phyloP scores from a whole-genome alignment of 257 asterid species.

The Agastache rugosa region DNA sequence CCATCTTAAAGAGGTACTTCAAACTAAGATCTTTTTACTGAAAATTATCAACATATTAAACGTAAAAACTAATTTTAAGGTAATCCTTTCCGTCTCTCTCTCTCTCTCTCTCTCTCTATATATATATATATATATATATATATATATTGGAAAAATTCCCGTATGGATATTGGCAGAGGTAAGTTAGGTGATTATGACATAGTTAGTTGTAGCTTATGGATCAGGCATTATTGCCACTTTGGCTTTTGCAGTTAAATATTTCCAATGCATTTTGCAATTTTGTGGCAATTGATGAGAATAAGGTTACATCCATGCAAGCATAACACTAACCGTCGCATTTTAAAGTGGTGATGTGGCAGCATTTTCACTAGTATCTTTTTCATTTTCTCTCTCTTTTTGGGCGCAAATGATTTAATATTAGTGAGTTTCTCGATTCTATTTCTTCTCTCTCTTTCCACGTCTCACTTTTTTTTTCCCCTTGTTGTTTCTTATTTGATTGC shows the following conservation, averaged over 20 bases:
- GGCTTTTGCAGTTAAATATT: background rate
- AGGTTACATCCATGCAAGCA: slow-evolving; percentile 5
- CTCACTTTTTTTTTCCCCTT: no score
- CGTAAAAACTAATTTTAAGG: no score
- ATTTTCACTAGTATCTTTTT: background rate
- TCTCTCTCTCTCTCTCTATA: no score
- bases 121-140: no score
- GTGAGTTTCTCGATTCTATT: no score
- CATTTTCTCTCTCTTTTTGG: no score
- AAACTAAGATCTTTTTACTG: background rate
- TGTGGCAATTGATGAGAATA: background rate
- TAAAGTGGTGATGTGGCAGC: background rate
- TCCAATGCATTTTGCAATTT: background rate
- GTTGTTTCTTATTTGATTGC: background rate
- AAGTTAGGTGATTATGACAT: background rate
- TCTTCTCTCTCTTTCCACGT: background rate
- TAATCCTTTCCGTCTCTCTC: no score
- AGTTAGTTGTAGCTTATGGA: background rate
- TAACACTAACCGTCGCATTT: background rate
- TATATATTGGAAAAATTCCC: background rate
- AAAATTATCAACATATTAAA: no score
- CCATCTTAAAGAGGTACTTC: slow-evolving; percentile 21
- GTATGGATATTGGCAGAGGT: background rate
- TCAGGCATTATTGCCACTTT: background rate
- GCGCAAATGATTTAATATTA: no score